Evolutionary conservation across 139 green algal species (phyloP).

Genomic region (Pleodorina starrii): DNA sequence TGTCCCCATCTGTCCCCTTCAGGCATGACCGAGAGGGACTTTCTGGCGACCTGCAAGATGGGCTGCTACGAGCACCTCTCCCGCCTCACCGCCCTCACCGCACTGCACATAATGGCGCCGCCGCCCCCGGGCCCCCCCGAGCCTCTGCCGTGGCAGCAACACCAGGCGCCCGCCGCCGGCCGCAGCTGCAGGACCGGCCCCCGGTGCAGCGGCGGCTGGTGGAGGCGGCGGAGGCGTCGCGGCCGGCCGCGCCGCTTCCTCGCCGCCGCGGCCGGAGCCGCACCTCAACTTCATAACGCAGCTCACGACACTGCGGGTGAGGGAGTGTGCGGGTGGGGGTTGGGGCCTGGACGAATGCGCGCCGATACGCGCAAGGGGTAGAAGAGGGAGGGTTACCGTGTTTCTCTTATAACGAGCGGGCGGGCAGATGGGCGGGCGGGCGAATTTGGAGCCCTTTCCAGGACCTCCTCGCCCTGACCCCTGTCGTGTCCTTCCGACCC

Average conservation of each 20-base stretch:
- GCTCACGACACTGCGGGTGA: conserved; percentile 10
- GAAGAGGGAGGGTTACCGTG: too few species aligned
- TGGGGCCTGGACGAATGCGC: too few species aligned
- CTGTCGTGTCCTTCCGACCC: neutral
- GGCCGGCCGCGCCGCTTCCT: neutral
- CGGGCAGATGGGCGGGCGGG: too few species aligned
- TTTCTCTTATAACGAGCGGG: too few species aligned
- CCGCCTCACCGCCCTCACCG: neutral
- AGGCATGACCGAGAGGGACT: conserved; percentile 32
- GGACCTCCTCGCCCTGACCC: neutral
- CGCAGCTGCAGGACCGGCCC: too few species aligned
- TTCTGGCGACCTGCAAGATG: conserved; percentile 47
- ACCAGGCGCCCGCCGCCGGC: too few species aligned
- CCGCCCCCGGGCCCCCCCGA: too few species aligned
- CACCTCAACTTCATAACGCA: conserved; percentile 43
- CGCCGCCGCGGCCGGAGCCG: neutral
- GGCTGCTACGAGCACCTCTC: conserved; percentile 27
- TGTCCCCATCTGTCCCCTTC: neutral
- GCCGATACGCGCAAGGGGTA: too few species aligned
- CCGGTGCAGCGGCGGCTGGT: neutral
- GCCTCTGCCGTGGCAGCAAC: too few species aligned
- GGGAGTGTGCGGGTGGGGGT: neutral
- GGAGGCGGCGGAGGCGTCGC: neutral
- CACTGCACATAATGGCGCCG: neutral
- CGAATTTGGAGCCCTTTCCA: too few species aligned